phyloP scores from a whole-genome alignment of 1,284 basidiomycete species.

The Cutaneotrichosporon dermatis region DNA sequence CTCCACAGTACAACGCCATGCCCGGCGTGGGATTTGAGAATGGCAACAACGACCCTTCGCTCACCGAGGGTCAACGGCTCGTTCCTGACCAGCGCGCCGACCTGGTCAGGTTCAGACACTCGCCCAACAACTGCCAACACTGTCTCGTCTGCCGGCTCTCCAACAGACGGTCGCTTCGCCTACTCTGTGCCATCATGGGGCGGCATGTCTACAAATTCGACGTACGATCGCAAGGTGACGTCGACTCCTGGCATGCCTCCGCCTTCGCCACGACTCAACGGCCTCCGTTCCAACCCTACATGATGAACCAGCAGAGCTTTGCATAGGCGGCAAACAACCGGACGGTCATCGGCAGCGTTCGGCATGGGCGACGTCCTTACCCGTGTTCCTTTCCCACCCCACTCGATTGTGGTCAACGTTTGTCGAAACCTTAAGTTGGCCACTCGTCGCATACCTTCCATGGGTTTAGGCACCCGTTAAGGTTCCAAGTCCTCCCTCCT shows the following conservation, averaged over 20 bases:
- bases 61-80: conserved; percentile 15
- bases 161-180: conserved; percentile 13
- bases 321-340: not conserved
- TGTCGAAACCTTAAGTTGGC: not conserved
- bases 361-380: too few species aligned
- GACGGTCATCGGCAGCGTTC: too few species aligned
- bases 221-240: not conserved
- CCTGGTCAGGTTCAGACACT: conserved; percentile 16
- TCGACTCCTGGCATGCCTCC: not conserved
- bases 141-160: conserved; percentile 15
- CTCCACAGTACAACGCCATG: not conserved
- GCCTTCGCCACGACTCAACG: not conserved
- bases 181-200: conserved; percentile 8
- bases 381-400: too few species aligned
- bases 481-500: too few species aligned
- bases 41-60: conserved; percentile 11
- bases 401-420: too few species aligned
- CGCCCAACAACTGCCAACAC: conserved; percentile 22
- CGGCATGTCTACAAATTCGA: not conserved
- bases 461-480: not conserved
- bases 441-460: not conserved
- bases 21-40: not conserved
- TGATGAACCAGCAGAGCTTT: conserved; percentile 12
- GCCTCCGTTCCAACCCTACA: conserved; percentile 7
- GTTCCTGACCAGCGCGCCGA: conserved; percentile 15